phyloP scores from a whole-genome alignment of 768 basidiomycete species.

The Suillus discolor region DNA sequence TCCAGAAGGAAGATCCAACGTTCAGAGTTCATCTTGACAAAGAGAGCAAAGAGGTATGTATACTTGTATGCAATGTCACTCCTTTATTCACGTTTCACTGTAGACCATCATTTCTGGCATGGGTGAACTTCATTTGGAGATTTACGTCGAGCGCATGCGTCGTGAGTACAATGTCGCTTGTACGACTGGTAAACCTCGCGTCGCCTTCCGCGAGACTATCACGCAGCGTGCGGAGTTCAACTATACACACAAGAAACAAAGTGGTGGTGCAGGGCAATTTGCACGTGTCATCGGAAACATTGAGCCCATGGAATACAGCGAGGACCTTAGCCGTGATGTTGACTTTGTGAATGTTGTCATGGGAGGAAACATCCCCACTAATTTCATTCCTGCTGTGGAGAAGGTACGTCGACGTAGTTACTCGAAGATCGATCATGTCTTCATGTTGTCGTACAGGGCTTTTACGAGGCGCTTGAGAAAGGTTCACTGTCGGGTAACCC shows the following conservation, averaged over 20 bases:
- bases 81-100: conserved; percentile 5
- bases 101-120: conserved; percentile 99
- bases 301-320: conserved; percentile 80
- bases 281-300: conserved; percentile 90
- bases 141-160: conserved; percentile 98
- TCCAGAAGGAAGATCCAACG: conserved; percentile 98
- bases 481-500: conserved; percentile 87
- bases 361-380: conserved; percentile 89
- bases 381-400: conserved; percentile 93
- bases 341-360: conserved; percentile 88
- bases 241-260: conserved; percentile 98
- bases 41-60: conserved; percentile 92
- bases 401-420: conserved; percentile 55
- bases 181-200: conserved; percentile 92
- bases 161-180: conserved; percentile 96
- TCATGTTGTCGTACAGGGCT: conserved; percentile 59
- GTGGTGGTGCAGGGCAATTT: conserved; percentile 96
- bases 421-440: neutral
- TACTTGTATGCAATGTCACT: conserved; percentile 10
- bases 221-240: conserved; percentile 79
- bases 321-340: conserved; percentile 79
- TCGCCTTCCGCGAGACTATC: conserved; percentile 96
- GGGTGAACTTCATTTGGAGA: conserved; percentile 98
- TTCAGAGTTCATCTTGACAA: conserved; percentile 96
- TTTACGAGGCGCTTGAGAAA: conserved; percentile 91